Evolutionary conservation across 139 green algal genomes (phyloP).

Genomic region (Chlorokybus atmophyticus): DNA sequence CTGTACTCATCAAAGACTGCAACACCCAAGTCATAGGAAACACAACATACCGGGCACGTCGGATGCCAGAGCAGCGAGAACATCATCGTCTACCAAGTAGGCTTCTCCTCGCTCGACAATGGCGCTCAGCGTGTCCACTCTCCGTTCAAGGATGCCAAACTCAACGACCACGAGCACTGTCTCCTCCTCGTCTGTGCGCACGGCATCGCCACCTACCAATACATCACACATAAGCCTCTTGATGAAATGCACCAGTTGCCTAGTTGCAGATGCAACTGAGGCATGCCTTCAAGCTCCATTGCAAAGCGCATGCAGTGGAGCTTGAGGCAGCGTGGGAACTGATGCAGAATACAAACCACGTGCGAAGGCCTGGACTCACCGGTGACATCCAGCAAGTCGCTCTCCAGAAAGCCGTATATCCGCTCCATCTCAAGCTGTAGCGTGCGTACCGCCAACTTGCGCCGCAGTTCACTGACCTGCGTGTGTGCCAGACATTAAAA

Average conservation of each 20-base stretch:
- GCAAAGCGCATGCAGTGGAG: no score
- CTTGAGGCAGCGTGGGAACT: no score
- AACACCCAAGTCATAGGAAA: no score
- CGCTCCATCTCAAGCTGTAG: constrained; percentile 87
- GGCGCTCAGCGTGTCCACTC: constrained; percentile 45
- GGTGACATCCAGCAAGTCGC: constrained; percentile 59
- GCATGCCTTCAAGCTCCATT: no score
- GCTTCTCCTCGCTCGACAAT: constrained; percentile 34
- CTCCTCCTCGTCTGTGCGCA: no score
- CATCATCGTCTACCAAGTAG: constrained; percentile 45
- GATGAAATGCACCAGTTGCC: no score
- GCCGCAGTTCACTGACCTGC: constrained; percentile 27
- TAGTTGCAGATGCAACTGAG: no score
- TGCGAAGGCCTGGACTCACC: no score
- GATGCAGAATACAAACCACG: no score
- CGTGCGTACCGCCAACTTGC: constrained; percentile 46
- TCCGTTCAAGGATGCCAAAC: constrained; percentile 63
- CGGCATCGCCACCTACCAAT: no score
- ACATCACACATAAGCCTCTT: no score
- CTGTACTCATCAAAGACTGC: no score
- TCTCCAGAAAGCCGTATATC: constrained; percentile 65
- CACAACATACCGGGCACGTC: constrained; percentile 21
- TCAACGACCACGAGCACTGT: constrained; percentile 78
- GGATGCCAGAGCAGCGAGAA: constrained; percentile 57
- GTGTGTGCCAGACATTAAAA: not conserved